Evolutionary conservation across 225 moss, liverwort and hornwort genomes (phyloP), one percentile per base, ranked within the genome.

Genomic region (Thuidium tamariscinum): DNA sequence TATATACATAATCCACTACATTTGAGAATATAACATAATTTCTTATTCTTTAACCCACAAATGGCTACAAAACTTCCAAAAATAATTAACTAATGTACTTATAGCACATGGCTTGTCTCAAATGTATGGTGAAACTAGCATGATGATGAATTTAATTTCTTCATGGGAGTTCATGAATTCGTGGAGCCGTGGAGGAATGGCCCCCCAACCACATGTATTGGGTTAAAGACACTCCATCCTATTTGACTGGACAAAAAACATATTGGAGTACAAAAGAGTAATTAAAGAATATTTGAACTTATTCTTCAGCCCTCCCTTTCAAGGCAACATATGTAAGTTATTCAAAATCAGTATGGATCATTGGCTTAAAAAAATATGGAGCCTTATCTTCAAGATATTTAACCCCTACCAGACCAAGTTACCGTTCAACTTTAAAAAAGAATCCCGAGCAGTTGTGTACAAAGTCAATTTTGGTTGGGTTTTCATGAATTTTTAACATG

Each of bases 341-440:
- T 70, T 70, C 26, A 70, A 42, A 42, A 69, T 42, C n/a, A n/a
- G n/a, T 42, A 42, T 41, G 26, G 26, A 69, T 41, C 0, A 1
- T 4, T 41, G 41, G 37, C 41, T 8, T 25, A 13, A 12, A 1
- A 68, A 26, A 70, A 70, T 9, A 16, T 8, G 5, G 0, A 70
- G 5, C 2, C 16, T 16, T 27, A 15, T 69, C 26, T 42, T 8
- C n/a, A n/a, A 70, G 26, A 69, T 69, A 69, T 41, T 25, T 26
- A 41, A 26, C 7, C 22, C 10, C 4, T 7, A 22, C 1, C 20
- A 2, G 20, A 65, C 11, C 19, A 66, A 10, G 37, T 67, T 37
- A 67, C 13, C 2, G 0, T 37, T 67, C 37, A 37, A 67, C 0
- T 0, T 23, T 23, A 0, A 2, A 4, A 25, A 39, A 4, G 13